Conservation (phyloP, 805 yeast genomes). For the Cyberlindnera japonica region DNA sequence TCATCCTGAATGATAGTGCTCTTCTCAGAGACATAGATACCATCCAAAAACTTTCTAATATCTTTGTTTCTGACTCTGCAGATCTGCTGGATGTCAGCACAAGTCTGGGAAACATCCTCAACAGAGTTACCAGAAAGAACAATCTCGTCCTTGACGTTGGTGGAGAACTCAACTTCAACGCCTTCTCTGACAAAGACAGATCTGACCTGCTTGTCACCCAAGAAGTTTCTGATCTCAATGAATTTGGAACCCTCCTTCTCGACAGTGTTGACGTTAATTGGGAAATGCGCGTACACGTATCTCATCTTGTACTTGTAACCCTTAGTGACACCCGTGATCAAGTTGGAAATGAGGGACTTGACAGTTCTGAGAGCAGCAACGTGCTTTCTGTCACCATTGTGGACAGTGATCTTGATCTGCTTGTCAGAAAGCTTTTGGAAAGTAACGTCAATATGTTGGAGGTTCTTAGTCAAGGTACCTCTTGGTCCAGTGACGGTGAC, state of each 20-base stretch:
- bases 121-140: conserved; percentile 91
- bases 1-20: conserved; percentile 76
- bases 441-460: conserved; percentile 92
- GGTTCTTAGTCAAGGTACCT: conserved; percentile 87
- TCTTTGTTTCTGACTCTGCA: conserved; percentile 99
- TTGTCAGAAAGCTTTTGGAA: conserved; percentile 73
- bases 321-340: conserved; percentile 97
- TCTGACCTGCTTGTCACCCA: conserved; percentile 99
- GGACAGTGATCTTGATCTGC: conserved; percentile 84
- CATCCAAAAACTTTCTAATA: conserved; percentile 99
- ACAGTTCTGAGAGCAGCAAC: conserved; percentile 99
- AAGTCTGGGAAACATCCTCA: conserved; percentile 96
- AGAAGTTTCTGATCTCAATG: conserved; percentile 98
- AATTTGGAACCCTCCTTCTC: conserved; percentile 68
- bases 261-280: conserved; percentile 93
- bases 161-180: conserved; percentile 77
- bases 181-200: conserved; percentile 82
- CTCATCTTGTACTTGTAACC: conserved; percentile 99
- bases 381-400: conserved; percentile 99
- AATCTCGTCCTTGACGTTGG: conserved; percentile 91
- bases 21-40: conserved; percentile 98
- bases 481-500: conserved; percentile 96
- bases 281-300: conserved; percentile 99
- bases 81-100: conserved; percentile 97
- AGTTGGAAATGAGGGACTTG: conserved; percentile 89